These are phyloP conservation scores for Trichoderma sp. DNA, from an alignment of 2,329 filamentous ascomycete genomes.

Conservation along the genomic window DNA sequence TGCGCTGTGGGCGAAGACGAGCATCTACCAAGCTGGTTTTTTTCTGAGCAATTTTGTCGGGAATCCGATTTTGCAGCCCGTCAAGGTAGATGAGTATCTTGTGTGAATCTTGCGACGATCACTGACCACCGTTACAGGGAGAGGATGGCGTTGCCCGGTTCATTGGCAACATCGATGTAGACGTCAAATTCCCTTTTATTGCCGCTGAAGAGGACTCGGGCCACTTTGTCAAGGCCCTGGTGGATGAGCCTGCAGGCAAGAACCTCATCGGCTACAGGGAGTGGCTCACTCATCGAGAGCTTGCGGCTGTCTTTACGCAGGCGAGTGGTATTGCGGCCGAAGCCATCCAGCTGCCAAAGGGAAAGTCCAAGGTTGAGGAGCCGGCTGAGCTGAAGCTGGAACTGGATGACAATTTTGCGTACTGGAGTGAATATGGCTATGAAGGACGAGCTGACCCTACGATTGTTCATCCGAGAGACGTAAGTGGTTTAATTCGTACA, in stretches of 20 bases:
- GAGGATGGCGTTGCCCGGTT: conserved; percentile 25
- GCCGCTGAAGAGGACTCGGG: conserved; percentile 28
- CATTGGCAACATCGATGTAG: conserved; percentile 11
- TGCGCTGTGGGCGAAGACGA: background rate
- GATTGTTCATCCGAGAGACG: conserved; percentile 19
- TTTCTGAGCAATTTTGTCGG: background rate
- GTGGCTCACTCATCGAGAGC: conserved; percentile 23
- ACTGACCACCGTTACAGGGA: background rate
- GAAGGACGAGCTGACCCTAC: conserved; percentile 20
- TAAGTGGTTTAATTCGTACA: conserved; percentile 2
- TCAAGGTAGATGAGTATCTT: background rate
- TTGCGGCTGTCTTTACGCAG: conserved; percentile 21
- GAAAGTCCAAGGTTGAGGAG: background rate
- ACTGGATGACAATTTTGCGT: conserved; percentile 17
- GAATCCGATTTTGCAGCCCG: background rate
- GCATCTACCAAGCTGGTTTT: background rate
- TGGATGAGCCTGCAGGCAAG: conserved; percentile 22
- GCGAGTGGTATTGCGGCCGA: conserved; percentile 21
- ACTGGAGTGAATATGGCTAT: conserved; percentile 23
- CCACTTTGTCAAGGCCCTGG: conserved; percentile 24
- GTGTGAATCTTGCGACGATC: background rate
- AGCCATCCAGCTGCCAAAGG: conserved; percentile 1
- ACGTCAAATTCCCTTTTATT: conserved; percentile 26
- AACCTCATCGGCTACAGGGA: conserved; percentile 28
- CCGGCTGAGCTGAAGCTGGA: conserved; percentile 13